Percentiles rank a stretch among this genome's conserved stretches.
Evolutionary conservation across 257 asterid species (phyloP).

Genomic region (Solanum chaucha): DNA sequence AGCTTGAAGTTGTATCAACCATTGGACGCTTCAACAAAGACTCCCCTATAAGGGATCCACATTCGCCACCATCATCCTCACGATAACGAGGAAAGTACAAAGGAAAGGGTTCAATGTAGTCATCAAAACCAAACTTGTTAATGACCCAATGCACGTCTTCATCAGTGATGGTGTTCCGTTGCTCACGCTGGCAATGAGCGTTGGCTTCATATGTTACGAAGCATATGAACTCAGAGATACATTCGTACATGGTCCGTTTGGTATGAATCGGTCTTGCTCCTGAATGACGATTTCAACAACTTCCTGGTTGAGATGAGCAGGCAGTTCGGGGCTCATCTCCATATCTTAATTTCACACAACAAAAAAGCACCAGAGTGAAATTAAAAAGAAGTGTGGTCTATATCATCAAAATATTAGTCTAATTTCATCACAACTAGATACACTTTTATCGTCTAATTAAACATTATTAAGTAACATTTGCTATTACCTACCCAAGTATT

Average conservation of each 20-base stretch:
- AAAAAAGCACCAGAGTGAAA: background rate
- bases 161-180: constrained; percentile 88
- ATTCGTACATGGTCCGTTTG: constrained; percentile 84
- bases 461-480: background rate
- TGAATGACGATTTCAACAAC: constrained; percentile 44
- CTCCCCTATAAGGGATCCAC: constrained; percentile 51
- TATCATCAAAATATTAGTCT: background rate
- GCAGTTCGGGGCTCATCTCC: background rate
- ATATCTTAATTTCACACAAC: background rate
- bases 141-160: constrained; percentile 95
- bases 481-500: background rate
- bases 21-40: constrained; percentile 40
- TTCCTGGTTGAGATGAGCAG: constrained; percentile 15
- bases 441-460: too few relatives aligned
- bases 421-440: background rate
- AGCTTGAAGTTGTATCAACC: constrained; percentile 26
- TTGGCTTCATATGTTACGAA: constrained; percentile 92
- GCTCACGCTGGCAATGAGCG: constrained; percentile 92
- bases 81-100: constrained; percentile 70
- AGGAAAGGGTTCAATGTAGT: constrained; percentile 86
- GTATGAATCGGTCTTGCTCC: constrained; percentile 97
- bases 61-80: constrained; percentile 62
- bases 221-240: constrained; percentile 89
- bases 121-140: constrained; percentile 92
- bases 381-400: background rate